These are phyloP conservation scores for Peronospora farinosa DNA, from an alignment of 352 stramenopile genomes.

Conservation along the genomic window DNA sequence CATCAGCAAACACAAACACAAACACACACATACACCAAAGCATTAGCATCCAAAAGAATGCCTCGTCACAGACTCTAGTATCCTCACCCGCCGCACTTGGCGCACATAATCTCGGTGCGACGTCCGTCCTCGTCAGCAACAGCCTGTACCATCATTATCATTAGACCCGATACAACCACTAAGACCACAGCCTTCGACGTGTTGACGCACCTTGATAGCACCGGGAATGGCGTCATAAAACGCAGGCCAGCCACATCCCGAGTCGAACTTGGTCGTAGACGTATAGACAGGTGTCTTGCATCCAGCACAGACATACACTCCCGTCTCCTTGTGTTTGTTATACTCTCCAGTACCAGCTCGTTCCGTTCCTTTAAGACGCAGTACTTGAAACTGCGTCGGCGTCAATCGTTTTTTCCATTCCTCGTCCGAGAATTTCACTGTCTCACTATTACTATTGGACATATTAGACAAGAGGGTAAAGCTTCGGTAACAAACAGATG, in stretches of 20 bases:
- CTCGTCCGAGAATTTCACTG: conserved; percentile 46
- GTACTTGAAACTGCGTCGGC: conserved; percentile 76
- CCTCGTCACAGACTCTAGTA: not conserved
- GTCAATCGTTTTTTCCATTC: conserved; percentile 83
- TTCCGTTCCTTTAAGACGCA: conserved; percentile 89
- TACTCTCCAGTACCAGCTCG: conserved; percentile 83
- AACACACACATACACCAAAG: not conserved
- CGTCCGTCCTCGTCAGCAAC: conserved; percentile 59
- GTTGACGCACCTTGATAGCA: conserved; percentile 64
- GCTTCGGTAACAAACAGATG: not conserved
- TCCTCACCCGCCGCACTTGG: conserved; percentile 74
- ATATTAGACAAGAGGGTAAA: conserved; percentile 31
- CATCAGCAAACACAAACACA: conserved; percentile 6
- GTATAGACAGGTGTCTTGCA: conserved; percentile 86
- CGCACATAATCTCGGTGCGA: conserved; percentile 86
- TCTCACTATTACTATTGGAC: conserved; percentile 30
- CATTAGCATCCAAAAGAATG: conserved; percentile 2
- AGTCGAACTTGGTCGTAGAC: conserved; percentile 87
- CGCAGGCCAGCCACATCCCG: conserved; percentile 84
- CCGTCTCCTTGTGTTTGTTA: conserved; percentile 82
- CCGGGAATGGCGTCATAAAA: conserved; percentile 88
- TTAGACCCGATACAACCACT: not conserved
- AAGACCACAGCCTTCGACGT: not conserved
- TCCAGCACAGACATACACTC: conserved; percentile 83
- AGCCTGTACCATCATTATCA: conserved; percentile 28